Evolutionary conservation across 768 basidiomycete species (phyloP).

Genomic region (Phylloporus sp.): DNA sequence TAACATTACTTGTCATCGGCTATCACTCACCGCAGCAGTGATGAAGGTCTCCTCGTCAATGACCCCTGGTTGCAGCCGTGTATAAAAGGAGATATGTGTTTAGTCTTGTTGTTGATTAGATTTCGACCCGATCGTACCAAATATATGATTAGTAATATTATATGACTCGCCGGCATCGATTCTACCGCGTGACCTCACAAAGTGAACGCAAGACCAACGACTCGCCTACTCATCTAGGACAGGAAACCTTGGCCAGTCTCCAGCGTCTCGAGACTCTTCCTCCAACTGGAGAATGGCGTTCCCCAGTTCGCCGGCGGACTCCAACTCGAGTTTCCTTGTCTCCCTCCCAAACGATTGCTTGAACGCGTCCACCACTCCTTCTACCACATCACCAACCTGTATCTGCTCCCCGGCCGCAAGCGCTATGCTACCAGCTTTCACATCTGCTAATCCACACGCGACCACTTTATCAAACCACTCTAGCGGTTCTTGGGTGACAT

Average conservation of each 20-base stretch:
- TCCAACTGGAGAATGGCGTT: slow-evolving; percentile 46
- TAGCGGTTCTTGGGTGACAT: slow-evolving; percentile 76
- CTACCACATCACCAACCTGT: slow-evolving; percentile 47
- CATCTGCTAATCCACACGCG: slow-evolving; percentile 86
- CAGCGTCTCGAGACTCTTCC: slow-evolving; percentile 37
- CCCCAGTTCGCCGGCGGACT: slow-evolving; percentile 43
- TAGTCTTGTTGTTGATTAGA: no score
- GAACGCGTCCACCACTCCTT: slow-evolving; percentile 45
- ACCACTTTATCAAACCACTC: slow-evolving; percentile 85
- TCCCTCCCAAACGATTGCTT: slow-evolving; percentile 45
- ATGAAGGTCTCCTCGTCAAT: no score
- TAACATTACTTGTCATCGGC: not conserved
- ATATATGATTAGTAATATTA: no score
- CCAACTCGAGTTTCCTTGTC: slow-evolving; percentile 40
- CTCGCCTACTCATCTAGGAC: not conserved
- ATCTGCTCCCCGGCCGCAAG: slow-evolving; percentile 37
- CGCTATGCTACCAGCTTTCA: slow-evolving; percentile 69
- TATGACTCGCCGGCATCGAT: no score
- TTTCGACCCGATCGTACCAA: no score
- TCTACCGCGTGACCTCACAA: no score
- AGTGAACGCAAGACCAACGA: no score
- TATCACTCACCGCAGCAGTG: not conserved
- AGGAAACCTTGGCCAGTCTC: slow-evolving; percentile 35
- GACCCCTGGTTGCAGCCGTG: no score
- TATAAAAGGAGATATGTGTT: no score